Evolutionary conservation across 768 basidiomycete genomes (phyloP).

Genomic region (Podaxis pistillaris): DNA sequence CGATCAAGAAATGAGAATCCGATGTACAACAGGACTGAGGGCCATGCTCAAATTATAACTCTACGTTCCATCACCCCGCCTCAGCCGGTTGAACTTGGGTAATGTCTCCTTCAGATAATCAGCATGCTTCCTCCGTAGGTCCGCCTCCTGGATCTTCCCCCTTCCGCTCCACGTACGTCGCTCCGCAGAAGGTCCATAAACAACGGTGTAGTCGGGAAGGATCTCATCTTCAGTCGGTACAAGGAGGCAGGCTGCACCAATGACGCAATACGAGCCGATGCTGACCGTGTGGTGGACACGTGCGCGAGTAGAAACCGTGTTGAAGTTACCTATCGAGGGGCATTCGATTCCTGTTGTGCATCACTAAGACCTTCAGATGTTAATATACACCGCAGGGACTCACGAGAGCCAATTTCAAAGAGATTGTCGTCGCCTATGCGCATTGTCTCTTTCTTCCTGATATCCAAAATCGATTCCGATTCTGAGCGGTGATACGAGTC

Average conservation of each 20-base stretch:
- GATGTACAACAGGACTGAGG: not conserved
- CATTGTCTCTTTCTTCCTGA: slow-evolving; percentile 79
- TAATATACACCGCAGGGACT: slow-evolving; percentile 28
- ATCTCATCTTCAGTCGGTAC: slow-evolving; percentile 77
- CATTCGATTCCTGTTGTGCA: slow-evolving; percentile 74
- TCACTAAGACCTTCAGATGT: not conserved
- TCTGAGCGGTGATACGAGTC: not conserved
- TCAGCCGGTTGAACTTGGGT: slow-evolving; percentile 81
- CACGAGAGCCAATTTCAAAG: slow-evolving; percentile 93
- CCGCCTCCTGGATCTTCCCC: slow-evolving; percentile 79
- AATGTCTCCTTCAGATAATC: slow-evolving; percentile 92
- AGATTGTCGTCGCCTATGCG: slow-evolving; percentile 91
- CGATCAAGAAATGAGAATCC: not conserved
- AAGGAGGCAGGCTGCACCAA: slow-evolving; percentile 80
- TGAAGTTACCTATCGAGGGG: slow-evolving; percentile 79
- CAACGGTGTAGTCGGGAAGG: slow-evolving; percentile 78
- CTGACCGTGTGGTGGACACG: slow-evolving; percentile 83
- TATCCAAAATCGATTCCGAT: not conserved
- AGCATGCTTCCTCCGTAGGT: slow-evolving; percentile 81
- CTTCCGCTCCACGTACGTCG: slow-evolving; percentile 83
- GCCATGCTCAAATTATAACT: slow-evolving; percentile 2
- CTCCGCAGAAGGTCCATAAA: slow-evolving; percentile 77
- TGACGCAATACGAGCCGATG: slow-evolving; percentile 75
- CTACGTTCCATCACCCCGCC: slow-evolving; percentile 56
- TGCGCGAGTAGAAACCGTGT: slow-evolving; percentile 82